Percentiles rank a stretch among this genome's conserved stretches.
phyloP scores from a whole-genome alignment of 768 basidiomycete species.

The Dendrothele bispora region DNA sequence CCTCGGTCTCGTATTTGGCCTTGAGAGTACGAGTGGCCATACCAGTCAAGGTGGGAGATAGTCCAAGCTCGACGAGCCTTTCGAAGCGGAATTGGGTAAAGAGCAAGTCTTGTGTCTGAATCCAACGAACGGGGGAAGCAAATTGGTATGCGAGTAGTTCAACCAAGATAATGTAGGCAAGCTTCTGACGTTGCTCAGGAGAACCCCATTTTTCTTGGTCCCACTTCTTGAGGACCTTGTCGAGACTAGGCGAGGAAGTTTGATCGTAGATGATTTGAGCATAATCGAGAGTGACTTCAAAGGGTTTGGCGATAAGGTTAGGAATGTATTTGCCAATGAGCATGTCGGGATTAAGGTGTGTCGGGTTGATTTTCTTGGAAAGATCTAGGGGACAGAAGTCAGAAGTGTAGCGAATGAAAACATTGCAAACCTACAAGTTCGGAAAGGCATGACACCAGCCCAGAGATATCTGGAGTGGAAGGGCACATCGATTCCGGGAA shows the following conservation, averaged over 20 bases:
- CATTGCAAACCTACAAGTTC: conserved; percentile 70
- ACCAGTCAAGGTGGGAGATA: conserved; percentile 93
- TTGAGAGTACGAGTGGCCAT: conserved; percentile 91
- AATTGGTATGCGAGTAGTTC: conserved; percentile 98
- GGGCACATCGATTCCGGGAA: conserved; percentile 97
- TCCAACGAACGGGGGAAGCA: conserved; percentile 98
- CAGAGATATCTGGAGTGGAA: conserved; percentile 99
- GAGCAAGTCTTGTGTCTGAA: conserved; percentile 95
- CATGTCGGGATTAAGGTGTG: conserved; percentile 91
- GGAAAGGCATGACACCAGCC: conserved; percentile 98
- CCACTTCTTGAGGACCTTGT: conserved; percentile 94
- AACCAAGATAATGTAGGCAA: conserved; percentile 95
- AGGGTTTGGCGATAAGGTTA: conserved; percentile 90
- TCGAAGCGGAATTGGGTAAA: conserved; percentile 88
- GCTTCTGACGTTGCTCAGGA: conserved; percentile 80
- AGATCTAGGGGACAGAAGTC: conserved; percentile 68
- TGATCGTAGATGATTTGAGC: conserved; percentile 96
- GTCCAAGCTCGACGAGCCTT: conserved; percentile 93
- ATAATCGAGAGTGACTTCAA: conserved; percentile 81
- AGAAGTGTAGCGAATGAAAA: conserved; percentile 2
- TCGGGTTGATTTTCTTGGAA: conserved; percentile 95
- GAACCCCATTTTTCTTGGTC: conserved; percentile 87
- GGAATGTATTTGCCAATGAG: conserved; percentile 96
- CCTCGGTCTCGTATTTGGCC: conserved; percentile 89
- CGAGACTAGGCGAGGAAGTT: conserved; percentile 92